Conservation (phyloP, 2,329 filamentous ascomycete genomes). For the Capronia coronata region DNA sequence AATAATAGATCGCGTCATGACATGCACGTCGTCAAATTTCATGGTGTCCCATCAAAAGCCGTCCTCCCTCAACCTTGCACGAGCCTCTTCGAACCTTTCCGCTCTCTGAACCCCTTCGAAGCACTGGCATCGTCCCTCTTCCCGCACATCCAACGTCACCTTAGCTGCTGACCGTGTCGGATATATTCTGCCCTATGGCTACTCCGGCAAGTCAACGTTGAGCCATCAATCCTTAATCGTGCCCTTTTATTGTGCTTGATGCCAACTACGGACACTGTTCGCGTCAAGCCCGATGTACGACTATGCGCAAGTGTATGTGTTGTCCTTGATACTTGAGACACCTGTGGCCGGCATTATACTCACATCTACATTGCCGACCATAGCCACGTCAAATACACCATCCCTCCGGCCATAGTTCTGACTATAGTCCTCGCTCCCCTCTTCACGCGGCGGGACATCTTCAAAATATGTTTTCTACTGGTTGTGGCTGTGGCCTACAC, state of each 20-base stretch:
- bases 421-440: slow-evolving; percentile 57
- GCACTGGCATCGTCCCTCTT: not conserved
- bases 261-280: not conserved
- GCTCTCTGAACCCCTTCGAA: not conserved
- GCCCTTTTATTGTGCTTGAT: not conserved
- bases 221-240: not conserved
- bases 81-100: not conserved
- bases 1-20: not conserved
- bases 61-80: not conserved
- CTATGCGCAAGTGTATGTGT: slow-evolving; percentile 57
- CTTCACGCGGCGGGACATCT: slow-evolving; percentile 55
- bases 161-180: not conserved
- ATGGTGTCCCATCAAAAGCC: not conserved
- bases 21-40: not conserved
- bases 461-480: slow-evolving; percentile 57
- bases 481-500: slow-evolving; percentile 61
- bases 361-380: slow-evolving; percentile 6
- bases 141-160: not conserved
- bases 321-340: not conserved
- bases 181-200: not conserved
- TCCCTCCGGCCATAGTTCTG: slow-evolving; percentile 56
- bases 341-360: not conserved
- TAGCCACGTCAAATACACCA: slow-evolving; percentile 61
- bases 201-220: not conserved
- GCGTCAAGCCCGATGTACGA: slow-evolving; percentile 34